phyloP scores from a whole-genome alignment of 257 asterid genomes.

The Cynanchum wilfordii region DNA sequence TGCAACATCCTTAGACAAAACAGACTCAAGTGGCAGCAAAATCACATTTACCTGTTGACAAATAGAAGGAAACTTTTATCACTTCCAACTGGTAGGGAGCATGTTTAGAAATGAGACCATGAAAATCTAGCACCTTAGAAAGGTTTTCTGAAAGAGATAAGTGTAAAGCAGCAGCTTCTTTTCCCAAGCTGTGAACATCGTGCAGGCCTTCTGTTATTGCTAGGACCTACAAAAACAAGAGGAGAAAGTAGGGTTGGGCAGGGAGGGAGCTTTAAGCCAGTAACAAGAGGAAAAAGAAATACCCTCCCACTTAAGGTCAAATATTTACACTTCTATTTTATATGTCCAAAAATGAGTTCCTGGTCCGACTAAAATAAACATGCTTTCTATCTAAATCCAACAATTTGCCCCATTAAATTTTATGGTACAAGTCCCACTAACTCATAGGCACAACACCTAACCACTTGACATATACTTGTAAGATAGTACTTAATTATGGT shows the following conservation, averaged over 20 bases:
- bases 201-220: conserved; percentile 94
- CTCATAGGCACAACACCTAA: not conserved
- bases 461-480: not conserved
- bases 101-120: not conserved
- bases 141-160: conserved; percentile 73
- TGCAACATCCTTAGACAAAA: conserved; percentile 77
- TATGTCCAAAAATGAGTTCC: not conserved
- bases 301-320: not conserved
- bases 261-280: not conserved
- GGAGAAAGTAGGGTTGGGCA: not conserved
- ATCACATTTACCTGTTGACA: conserved; percentile 66
- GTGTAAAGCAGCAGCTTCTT: conserved; percentile 89
- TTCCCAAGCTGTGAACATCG: conserved; percentile 86
- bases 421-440: not conserved
- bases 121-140: conserved; percentile 56
- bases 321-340: not conserved
- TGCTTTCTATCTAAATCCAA: not conserved
- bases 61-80: conserved; percentile 13
- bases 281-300: not conserved
- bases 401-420: not conserved
- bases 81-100: not conserved
- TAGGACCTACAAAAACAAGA: conserved; percentile 50
- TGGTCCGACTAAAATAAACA: not conserved
- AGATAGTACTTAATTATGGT: not conserved
- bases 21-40: conserved; percentile 88